Base-by-base conservation (phyloP, 495 filamentous ascomycete genomes). In the Schizothecium vesticola region DNA sequence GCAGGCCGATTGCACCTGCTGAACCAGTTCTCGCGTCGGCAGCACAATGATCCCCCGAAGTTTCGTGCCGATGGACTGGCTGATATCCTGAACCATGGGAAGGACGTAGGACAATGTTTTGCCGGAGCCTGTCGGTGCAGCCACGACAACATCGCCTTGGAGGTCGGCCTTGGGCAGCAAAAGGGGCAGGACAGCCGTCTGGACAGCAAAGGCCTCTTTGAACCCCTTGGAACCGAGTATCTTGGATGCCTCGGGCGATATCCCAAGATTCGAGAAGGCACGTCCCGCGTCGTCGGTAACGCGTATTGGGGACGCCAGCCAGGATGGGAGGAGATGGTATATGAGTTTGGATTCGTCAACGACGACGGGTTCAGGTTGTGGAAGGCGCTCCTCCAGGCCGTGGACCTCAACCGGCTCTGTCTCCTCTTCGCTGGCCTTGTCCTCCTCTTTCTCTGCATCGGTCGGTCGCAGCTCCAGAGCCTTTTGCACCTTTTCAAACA, bases 71-170 rank as follows among this genome's bases (percentile, higher is more conserved):
- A 82, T 79, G 36, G 82, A 81, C 3, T 83, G 78, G 62, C 87
- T 86, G 56, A 98, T 77, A n/a, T 86, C 85, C 55, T 92, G 87
- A 19, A 97, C 80, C 70, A 97, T 86, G 0, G 94, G 94, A n/a
- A 97, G 81, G 1, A 93, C 84, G 69, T 98, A 98, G 6, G 94
- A 89, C 3, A 98, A 79, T 0, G 94, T 98, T 75, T 98, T 98
- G 59, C 94, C 94, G 0, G 94, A 97, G 5, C 94, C 94, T 1
- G 94, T 98, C 3, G 92, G 87, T 1, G 94, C 94, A 23, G 92
- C 93, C 19, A 98, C 86, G 63, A 95, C 90, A 8, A 98, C 69
- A 79, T 98, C 94, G 3, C 92, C 90, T 3, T 83, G 77, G 65
- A 85, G 76, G 19, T 78, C 75, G 0, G 85, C 85, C 16, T 73